Base-by-base conservation (phyloP, 2,329 filamentous ascomycete species). In the Diaporthe citri region DNA sequence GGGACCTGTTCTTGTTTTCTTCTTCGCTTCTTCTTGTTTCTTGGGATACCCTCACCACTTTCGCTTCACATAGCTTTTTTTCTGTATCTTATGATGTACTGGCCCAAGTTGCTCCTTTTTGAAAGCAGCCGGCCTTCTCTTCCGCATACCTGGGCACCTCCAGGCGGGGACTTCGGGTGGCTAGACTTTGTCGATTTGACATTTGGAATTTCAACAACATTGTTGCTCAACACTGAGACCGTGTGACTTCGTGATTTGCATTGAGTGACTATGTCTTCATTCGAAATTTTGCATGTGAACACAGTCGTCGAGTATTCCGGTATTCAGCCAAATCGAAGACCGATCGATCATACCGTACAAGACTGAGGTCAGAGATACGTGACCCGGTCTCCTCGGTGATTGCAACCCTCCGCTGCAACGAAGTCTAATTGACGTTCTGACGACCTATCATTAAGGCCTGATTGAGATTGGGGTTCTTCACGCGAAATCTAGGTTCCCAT, bases 91-190 rank as follows among this genome's bases (percentile, higher is more conserved):
- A 25, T 4, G 22, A 55, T 31, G n/a, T 55, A 69, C 48, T 55
- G 48, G 64, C 48, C n/a, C 15, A 34, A 20, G 22, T 12, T 55
- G 46, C 17, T 31, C n/a, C n/a, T n/a, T 5, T 22, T 28, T 10
- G 9, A 1, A 4, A 41, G 64, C 31, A 13, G 7, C n/a, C 64
- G 64, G 64, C 48, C 31, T 69, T 69, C 46, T 41, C 64, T 55
- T 69, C 64, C 55, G 64, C 64, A 41, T 55, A 69, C 64, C 64
- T 69, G 64, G 64, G 64, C 64, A 55, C 64, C 64, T 69, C 64
- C 64, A 2, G 48, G 64, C 64, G 64, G 64, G 64, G 64, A 55
- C 34, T 69, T 41, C 34, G 64, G 64, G 64, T 55, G 34, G 48
- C 13, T 69, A 55, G 46, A 69, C 48, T 55, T 55, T 52, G 48